These are phyloP conservation scores for Ramularia collo-cygni DNA, from an alignment of 2,329 filamentous ascomycete genomes.

Conservation along the genomic window DNA sequence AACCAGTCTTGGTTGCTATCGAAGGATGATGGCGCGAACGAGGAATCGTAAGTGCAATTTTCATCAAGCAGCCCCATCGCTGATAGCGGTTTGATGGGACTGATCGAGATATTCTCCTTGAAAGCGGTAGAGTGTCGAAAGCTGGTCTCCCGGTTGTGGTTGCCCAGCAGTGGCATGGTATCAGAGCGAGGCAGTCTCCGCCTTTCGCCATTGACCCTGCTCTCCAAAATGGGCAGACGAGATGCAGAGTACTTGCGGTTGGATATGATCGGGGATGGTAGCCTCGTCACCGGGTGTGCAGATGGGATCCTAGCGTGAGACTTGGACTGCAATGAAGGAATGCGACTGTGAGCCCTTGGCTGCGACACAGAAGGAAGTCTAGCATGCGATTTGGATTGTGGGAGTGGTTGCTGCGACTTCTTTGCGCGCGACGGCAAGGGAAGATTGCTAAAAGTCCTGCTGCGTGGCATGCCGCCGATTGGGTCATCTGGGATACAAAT, in stretches of 20 bases:
- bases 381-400: constrained; percentile 23
- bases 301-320: constrained; percentile 5
- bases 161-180: constrained; percentile 28
- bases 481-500: constrained; percentile 29
- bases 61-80: constrained; percentile 15
- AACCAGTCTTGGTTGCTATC: constrained; percentile 13
- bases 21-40: constrained; percentile 13
- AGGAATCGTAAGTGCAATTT: constrained; percentile 10
- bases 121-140: constrained; percentile 22
- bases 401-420: constrained; percentile 16
- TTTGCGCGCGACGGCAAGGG: constrained; percentile 23
- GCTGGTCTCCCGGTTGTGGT: constrained; percentile 9
- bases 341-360: neutral
- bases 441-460: constrained; percentile 32
- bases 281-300: constrained; percentile 14
- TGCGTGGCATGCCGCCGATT: constrained; percentile 28
- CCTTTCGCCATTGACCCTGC: constrained; percentile 8
- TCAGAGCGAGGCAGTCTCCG: constrained; percentile 27
- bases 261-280: constrained; percentile 21
- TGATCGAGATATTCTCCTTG: constrained; percentile 30
- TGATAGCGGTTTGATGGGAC: constrained; percentile 22
- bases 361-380: constrained; percentile 19
- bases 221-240: constrained; percentile 12
- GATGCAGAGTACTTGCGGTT: constrained; percentile 22
- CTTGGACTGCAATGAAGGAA: constrained; percentile 4